These are phyloP conservation scores for Cladosporium sp. DNA, from an alignment of 2,329 filamentous ascomycete genomes.

Conservation along the genomic window DNA sequence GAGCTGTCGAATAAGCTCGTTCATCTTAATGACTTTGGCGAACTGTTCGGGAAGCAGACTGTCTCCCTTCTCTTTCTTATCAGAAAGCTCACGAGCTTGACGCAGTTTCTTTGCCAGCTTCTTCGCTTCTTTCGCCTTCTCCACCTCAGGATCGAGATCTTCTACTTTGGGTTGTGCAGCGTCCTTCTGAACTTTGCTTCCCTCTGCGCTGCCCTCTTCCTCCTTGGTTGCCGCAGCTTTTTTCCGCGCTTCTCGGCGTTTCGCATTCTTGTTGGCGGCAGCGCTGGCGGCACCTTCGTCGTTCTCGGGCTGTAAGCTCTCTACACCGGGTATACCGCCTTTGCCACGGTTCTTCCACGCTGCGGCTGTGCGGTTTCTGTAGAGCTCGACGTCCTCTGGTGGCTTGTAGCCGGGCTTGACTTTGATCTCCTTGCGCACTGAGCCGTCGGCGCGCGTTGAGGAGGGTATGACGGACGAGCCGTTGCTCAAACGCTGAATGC, in stretches of 20 bases:
- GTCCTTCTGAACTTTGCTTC: conserved; percentile 43
- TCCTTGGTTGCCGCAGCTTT: conserved; percentile 51
- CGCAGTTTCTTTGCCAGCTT: conserved; percentile 92
- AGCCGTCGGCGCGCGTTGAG: conserved; percentile 81
- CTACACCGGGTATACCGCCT: conserved; percentile 69
- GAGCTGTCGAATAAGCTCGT: conserved; percentile 84
- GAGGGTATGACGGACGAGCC: conserved; percentile 88
- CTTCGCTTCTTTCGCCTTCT: conserved; percentile 88
- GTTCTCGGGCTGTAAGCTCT: conserved; percentile 48
- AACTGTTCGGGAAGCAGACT: conserved; percentile 87
- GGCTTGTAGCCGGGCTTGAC: conserved; percentile 91
- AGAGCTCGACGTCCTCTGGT: conserved; percentile 91
- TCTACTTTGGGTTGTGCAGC: conserved; percentile 34
- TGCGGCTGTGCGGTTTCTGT: conserved; percentile 88
- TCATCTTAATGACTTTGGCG: conserved; percentile 95
- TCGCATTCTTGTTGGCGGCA: conserved; percentile 77
- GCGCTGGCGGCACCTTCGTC: conserved; percentile 45
- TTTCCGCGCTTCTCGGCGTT: conserved; percentile 64
- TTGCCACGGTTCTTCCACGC: conserved; percentile 73
- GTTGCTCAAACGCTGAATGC: conserved; percentile 66
- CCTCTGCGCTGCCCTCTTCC: conserved; percentile 14
- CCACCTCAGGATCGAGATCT: conserved; percentile 63
- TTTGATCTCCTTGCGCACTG: conserved; percentile 88
- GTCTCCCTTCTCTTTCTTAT: conserved; percentile 85
- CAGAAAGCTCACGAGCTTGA: conserved; percentile 83